Evolutionary conservation across 371 early-diverging fungal genomes (phyloP), one percentile per base, ranked within the genome.

Genomic region (Nosema muscidifuracis): DNA sequence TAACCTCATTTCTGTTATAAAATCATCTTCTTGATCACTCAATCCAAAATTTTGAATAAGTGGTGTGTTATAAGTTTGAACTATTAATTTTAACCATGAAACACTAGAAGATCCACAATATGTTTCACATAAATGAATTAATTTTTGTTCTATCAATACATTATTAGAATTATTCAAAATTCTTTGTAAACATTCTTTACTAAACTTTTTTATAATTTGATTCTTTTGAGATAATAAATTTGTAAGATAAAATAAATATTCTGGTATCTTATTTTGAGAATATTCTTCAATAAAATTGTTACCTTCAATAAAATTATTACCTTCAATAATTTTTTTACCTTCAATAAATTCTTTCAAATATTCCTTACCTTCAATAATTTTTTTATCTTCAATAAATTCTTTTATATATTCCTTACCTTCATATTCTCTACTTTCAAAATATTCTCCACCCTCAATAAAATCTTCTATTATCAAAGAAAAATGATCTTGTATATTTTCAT

Each of bases 1-100:
- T 33, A 67, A 67, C 15, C 33, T 28, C 18, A 47, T 18, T 16
- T 57, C 56, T 9, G 36, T 62, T 40, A 53, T 18, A 38, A 55
- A 24, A 31, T 51, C 55, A 24, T 7, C 20, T n/a, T 24, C 20
- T 42, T 63, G 40, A 12, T 20, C 53, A 16, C 42, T 18, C 1
- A 63, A 28, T 26, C n/a, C 31, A 40, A 62, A 42, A 20, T 43
- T 50, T 12, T 63, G 30, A 26, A 2, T 7, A 53, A 53, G 9
- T 26, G 55, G 55, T 6, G 4, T 1, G 24, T 26, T 26, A 18
- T 53, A 53, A 7, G 2, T 26, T 26, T 53, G 26, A 4, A 53
- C 9, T 24, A 53, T 53, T 6, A 53, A 26, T 15, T 26, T 53
- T 24, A 53, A 7, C 55, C 55, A 53, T 15, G 55, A 53, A 22